Evolutionary conservation across 441 rosid species (phyloP), one percentile per base, ranked within the genome.

Genomic region (Gossypium laxum): DNA sequence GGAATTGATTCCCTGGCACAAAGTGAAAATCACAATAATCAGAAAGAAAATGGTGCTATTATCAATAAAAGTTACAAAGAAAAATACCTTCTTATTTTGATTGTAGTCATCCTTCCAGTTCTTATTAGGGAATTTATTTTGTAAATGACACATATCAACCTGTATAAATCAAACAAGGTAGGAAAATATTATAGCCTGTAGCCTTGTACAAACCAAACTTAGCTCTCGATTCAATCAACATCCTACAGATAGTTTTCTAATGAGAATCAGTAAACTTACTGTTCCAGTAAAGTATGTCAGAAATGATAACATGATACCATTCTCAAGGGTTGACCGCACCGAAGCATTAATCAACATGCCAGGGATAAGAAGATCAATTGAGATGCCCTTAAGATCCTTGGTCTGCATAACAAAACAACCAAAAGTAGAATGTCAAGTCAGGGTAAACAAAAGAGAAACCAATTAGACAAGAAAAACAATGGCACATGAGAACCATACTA

Each of bases 311-410:
- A 94, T 75, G 72, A 94, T 74, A 75, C 99, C 99, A 81, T 92
- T 91, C 82, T 89, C 91, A 70, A 94, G 91, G 70, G 90, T 88
- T n/a, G 98, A 87, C 77, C 85, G 87, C 64, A 94, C 96, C 26
- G 88, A 89, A 67, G 96, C 89, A 79, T 83, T 91, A 75, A 94
- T 90, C 96, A 94, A 82, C 98, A 89, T 89, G 80, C 99, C 99
- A 65, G 99, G 99, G 75, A 82, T 74, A 61, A 94, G 97, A 83
- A 89, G 93, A 84, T 94, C 99, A 75, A 94, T 86, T 65, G 97
- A 92, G 75, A 92, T 83, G 67, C 99, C 96, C 80, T 80, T 90
- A 73, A 89, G 81, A 80, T 88, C 98, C 84, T 88, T 92, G 80
- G 91, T 85, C 99, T 94, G 86, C 55, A 77, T 28, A 79, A 47